A percentile compares a stretch with the other conserved stretches of the same genome.
Evolutionary conservation across 495 filamentous ascomycete species (phyloP).

Genomic region (Bathelium albidoporum): DNA sequence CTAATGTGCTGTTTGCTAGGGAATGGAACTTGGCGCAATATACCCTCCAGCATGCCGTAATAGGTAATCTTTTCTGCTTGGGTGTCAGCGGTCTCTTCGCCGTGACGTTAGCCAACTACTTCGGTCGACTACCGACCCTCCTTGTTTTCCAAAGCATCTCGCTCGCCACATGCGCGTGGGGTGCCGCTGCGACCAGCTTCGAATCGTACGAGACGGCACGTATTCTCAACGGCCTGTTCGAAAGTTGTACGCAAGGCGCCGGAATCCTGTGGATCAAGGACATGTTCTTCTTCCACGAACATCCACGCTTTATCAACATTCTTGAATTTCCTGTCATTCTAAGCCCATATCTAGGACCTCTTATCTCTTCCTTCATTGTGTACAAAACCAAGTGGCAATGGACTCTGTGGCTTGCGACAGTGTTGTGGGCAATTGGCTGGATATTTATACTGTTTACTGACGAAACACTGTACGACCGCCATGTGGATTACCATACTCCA

Average conservation of each 20-base stretch:
- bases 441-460: slow-evolving; percentile 8
- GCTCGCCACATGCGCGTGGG: slow-evolving; percentile 9
- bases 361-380: slow-evolving; percentile 11
- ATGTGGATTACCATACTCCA: background rate
- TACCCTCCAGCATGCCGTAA: slow-evolving; percentile 7
- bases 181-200: slow-evolving; percentile 7
- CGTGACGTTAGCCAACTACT: slow-evolving; percentile 12
- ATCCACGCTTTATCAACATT: slow-evolving; percentile 16
- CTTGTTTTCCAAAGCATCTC: slow-evolving; percentile 8
- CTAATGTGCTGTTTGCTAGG: background rate
- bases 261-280: slow-evolving; percentile 15
- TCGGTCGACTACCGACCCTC: slow-evolving; percentile 12
- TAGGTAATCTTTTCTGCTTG: slow-evolving; percentile 7
- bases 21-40: slow-evolving; percentile 9
- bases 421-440: background rate
- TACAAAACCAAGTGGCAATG: slow-evolving; percentile 10
- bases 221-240: slow-evolving; percentile 9
- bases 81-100: slow-evolving; percentile 9
- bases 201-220: slow-evolving; percentile 10
- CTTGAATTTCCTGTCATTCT: slow-evolving; percentile 6
- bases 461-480: slow-evolving; percentile 7
- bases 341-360: slow-evolving; percentile 14
- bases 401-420: slow-evolving; percentile 9
- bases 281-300: slow-evolving; percentile 19
- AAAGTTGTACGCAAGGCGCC: slow-evolving; percentile 7